Evolutionary conservation across 2,329 filamentous ascomycete species (phyloP), one percentile per base, ranked within the genome.

Genomic region (Celoporthe dispersa): DNA sequence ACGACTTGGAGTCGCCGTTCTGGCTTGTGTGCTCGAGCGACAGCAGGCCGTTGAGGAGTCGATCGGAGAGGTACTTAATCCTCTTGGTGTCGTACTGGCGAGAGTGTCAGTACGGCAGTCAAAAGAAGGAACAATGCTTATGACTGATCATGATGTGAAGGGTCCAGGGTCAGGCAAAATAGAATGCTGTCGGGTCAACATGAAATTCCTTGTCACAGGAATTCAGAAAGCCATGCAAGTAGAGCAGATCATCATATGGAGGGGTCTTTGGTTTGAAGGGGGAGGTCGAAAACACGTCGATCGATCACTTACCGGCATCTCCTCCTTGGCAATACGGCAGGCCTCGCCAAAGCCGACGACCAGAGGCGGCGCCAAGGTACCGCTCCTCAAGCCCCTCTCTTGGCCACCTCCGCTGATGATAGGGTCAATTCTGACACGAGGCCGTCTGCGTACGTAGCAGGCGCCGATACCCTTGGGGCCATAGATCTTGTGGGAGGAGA

Each of bases 401-500:
- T 99, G 96, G 7, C 96, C 96, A 81, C 96, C 96, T 72, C 96
- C 96, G 68, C 90, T 97, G 83, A 99, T 99, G 79, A 99, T 91
- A 65, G 96, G 96, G 71, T 99, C 96, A 70, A 99, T 84, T 81
- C 96, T 93, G 75, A 99, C 96, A 80, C 95, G 91, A 1, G 96
- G 96, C 70, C 96, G 88, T 83, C 96, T 90, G 77, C 96, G 92
- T 64, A 99, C 93, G 78, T 95, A 99, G 83, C 96, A 99, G 70
- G 96, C 96, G 70, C 96, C 96, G 69, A 99, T 93, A 44, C 96
- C 96, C 85, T 97, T 99, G 67, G 96, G 96, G 35, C 96, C 96
- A 79, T 99, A 99, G 68, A 99, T 97, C 83, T 99, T 99, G 84
- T 99, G 96, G 39, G 93, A 94, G 11, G 96, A 98, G 72, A 99